Base-by-base conservation (phyloP, 1,284 basidiomycete genomes). In the Volvariella surrecta region DNA sequence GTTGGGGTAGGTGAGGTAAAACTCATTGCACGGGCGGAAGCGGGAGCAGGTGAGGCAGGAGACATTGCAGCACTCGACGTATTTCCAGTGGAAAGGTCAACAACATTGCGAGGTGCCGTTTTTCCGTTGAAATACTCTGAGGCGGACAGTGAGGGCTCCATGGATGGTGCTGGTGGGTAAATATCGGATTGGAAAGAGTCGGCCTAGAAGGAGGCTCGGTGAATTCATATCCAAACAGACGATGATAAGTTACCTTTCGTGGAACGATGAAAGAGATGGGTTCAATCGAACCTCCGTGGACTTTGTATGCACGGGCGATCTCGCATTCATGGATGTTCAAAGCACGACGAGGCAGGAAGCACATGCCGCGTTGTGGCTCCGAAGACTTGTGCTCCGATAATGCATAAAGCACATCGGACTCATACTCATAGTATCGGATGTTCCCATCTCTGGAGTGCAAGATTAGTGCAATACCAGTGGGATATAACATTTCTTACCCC, bases 281-380 rank as follows among this genome's bases (percentile, higher is more conserved):
- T 59, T 97, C 92, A 48, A 97, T 78, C 24, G 73, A 70, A 17
- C 68, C 68, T 1, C 75, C 81, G 3, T 82, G 75, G 20, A 97
- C 76, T 66, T 99, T 99, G 78, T 91, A 97, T 0, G 89, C 92
- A 35, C 92, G 79, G 1, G 92, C 94, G 53, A 98, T 97, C 64
- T 99, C 96, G 62, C 93, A 95, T 45, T 97, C 91, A 30, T 76
- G 68, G 15, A 94, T 85, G 56, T 81, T 90, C 52, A 98, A 76
- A 0, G 88, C 81, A 38, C 93, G 85, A 20, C 94, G 82, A 4
- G 92, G 94, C 22, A 97, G 75, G 81, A 98, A 95, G 54, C 88
- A 90, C 79, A 98, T 89, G 13, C 96, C 96, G 39, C 94, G 88
- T 64, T 97, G 89, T 31, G 95, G 94, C 46, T 94, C 89, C 28